Percentiles rank a stretch among this genome's conserved stretches.
Conservation (phyloP, 306 rosid species). For the Pyrus pyrifolia region DNA sequence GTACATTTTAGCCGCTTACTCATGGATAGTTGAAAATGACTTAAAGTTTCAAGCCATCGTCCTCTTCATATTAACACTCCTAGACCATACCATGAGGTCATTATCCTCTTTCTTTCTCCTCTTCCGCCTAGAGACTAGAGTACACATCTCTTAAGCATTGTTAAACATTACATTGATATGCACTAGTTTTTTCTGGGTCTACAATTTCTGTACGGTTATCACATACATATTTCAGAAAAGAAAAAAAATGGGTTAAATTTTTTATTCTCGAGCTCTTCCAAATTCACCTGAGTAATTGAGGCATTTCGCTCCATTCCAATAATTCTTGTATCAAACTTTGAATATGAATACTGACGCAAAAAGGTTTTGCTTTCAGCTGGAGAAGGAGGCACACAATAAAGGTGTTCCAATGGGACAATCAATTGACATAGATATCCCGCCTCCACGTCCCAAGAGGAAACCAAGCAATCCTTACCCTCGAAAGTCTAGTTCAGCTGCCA, state of each 20-base stretch:
- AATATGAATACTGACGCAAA: constrained; percentile 13
- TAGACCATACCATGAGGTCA: constrained; percentile 17
- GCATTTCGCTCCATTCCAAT: constrained; percentile 2
- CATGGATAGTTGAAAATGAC: not conserved
- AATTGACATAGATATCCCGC: constrained; percentile 84
- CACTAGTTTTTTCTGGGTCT: not conserved
- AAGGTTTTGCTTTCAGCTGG: constrained; percentile 53
- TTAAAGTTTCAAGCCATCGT: constrained; percentile 16
- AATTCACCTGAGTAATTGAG: constrained; percentile 15
- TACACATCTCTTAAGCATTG: constrained; percentile 9
- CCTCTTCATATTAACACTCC: constrained; percentile 15
- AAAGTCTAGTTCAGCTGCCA: constrained; percentile 41
- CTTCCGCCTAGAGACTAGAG: constrained; percentile 3
- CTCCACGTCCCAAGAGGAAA: constrained; percentile 96
- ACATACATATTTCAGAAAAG: not conserved
- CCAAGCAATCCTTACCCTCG: constrained; percentile 95
- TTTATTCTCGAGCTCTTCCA: not conserved
- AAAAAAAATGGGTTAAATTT: not conserved
- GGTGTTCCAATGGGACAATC: constrained; percentile 70
- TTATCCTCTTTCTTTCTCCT: not conserved
- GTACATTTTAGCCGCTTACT: not conserved
- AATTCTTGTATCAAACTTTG: constrained; percentile 2
- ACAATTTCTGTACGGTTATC: not conserved
- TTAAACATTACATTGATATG: constrained; percentile 7
- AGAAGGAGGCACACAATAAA: constrained; percentile 77